Evolutionary conservation across 176 grass and related monocot genomes (phyloP), one percentile per base, ranked within the genome.

Genomic region (Carex littledalei): DNA sequence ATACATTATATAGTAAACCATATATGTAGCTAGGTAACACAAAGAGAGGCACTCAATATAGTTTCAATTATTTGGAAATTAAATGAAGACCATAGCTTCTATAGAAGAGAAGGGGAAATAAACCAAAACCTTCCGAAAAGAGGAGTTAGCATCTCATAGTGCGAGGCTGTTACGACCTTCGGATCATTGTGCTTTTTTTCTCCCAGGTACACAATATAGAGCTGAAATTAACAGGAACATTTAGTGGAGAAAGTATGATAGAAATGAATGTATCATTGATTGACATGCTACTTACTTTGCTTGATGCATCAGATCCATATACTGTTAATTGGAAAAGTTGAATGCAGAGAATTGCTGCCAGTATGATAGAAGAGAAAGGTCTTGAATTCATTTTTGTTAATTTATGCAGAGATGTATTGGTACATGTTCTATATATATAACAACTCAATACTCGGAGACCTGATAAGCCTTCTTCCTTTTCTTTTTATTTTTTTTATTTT

Each of bases 161-260:
- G 90, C 12, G 85, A 89, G 0, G 68, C 82, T 1, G 70, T 91
- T 8, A 89, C 89, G 54, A 85, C 85, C 34, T 84, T 52, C 13
- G 79, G 81, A 16, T 90, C 85, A 8, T 91, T 56, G 20, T 94
- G 85, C 4, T 54, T 80, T 79, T 67, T 87, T 53, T 91, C 82
- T 21, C 89, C 87, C 41, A 94, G n/a, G 67, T 89, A 87, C 67
- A 88, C 92, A 6, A 94, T 63, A 66, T 94, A 80, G 5, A 80
- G 21, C 49, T 60, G 55, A 80, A 57, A 29, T 35, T 60, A 24
- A 35, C 0, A 18, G 50, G 21, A 34, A 7, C 6, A 6, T 43
- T 43, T 7, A 7, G 5, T 6, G 5, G n/a, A 6, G 8, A 43
- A 43, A 43, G 41, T 43, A 6, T 43, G 41, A 80, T 45, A 34